A percentile compares a stretch with the other conserved stretches of the same genome.
Evolutionary conservation across 2,329 filamentous ascomycete genomes (phyloP).

Genomic region (Claviceps humidiphila): DNA sequence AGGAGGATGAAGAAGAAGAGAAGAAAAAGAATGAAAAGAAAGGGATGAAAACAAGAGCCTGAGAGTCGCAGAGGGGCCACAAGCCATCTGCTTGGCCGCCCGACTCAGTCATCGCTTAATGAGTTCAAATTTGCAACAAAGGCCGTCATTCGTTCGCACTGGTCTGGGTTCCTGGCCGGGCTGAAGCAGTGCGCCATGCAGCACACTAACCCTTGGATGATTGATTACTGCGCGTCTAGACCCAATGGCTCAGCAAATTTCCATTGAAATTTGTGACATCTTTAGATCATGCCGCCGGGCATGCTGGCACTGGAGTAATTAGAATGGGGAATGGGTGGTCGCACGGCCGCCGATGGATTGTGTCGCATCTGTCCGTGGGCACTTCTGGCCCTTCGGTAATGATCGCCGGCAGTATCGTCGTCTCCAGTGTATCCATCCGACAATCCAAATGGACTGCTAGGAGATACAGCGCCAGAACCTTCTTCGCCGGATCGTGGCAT

Average conservation of each 20-base stretch:
- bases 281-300: conserved; percentile 34
- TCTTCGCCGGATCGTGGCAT: conserved; percentile 23
- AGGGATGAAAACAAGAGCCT: background rate
- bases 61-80: background rate
- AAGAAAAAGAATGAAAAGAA: background rate
- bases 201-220: background rate
- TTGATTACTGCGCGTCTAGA: no score
- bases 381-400: background rate
- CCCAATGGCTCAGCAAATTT: background rate
- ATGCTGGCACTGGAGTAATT: conserved; percentile 18
- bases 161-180: background rate
- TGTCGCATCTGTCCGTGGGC: conserved; percentile 1
- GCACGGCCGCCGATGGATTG: conserved; percentile 1
- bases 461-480: conserved; percentile 7
- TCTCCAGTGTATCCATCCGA: conserved; percentile 2
- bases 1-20: background rate
- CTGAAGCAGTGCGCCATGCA: background rate
- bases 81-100: background rate
- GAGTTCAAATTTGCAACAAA: background rate
- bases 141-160: conserved; percentile 7
- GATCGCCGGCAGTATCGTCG: background rate
- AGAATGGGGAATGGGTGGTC: conserved; percentile 6
- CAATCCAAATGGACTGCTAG: background rate
- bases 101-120: conserved; percentile 1
- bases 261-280: no score